These are phyloP conservation scores for Xylaria acuta DNA, from an alignment of 495 filamentous ascomycete genomes.

Conservation along the genomic window DNA sequence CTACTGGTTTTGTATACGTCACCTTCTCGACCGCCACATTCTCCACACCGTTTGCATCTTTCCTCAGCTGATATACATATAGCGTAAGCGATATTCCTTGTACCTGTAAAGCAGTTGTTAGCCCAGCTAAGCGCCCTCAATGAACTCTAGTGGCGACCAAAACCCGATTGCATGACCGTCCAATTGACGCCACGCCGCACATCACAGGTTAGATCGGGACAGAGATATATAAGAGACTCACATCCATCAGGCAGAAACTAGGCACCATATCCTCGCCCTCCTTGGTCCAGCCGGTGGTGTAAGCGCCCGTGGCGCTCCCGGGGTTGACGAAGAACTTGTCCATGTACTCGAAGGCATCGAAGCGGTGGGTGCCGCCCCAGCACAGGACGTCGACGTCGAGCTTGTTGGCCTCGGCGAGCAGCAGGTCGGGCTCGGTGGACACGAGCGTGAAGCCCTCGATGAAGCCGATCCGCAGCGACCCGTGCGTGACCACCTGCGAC, in stretches of 20 bases:
- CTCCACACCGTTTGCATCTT: constrained; percentile 85
- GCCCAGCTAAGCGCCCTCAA: background rate
- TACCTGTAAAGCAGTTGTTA: constrained; percentile 63
- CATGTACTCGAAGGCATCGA: constrained; percentile 98
- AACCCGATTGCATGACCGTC: background rate
- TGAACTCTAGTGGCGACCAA: background rate
- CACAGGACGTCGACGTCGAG: constrained; percentile 97
- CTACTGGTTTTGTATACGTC: constrained; percentile 87
- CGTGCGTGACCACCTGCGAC: constrained; percentile 93
- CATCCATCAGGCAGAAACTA: constrained; percentile 99
- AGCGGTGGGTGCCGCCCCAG: constrained; percentile 96
- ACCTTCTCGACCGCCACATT: constrained; percentile 98
- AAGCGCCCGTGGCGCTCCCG: constrained; percentile 89
- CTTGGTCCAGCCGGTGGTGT: constrained; percentile 64
- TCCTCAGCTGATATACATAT: constrained; percentile 96
- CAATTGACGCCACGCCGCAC: background rate
- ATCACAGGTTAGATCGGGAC: background rate
- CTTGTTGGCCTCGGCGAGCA: constrained; percentile 91
- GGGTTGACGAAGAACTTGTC: constrained; percentile 99
- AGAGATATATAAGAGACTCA: constrained; percentile 61
- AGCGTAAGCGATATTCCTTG: constrained; percentile 97
- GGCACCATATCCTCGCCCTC: constrained; percentile 81
- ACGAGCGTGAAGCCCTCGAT: constrained; percentile 96
- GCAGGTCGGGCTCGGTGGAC: constrained; percentile 86
- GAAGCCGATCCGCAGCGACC: constrained; percentile 91